Percentiles rank a stretch among this genome's conserved stretches.
Conservation (phyloP, 345 rosid genomes). For the Diplotaxis tenuifolia region DNA sequence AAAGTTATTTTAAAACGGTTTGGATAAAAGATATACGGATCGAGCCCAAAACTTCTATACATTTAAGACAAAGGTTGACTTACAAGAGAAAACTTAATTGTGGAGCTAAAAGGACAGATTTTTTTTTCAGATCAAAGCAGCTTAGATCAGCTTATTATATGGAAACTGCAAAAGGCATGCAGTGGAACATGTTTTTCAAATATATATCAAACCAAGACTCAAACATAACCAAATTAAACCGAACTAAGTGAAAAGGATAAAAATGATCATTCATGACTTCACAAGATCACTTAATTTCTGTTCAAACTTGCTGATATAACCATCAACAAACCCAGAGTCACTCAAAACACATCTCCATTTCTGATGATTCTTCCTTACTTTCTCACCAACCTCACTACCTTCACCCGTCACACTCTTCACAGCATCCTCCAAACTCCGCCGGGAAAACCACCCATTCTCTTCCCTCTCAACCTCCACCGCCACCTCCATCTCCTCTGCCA, state of each 20-base stretch:
- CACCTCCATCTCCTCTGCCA: constrained; percentile 54
- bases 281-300: neutral
- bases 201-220: neutral
- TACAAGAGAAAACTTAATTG: too few species aligned
- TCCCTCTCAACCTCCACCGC: constrained; percentile 57
- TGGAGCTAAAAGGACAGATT: too few species aligned
- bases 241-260: neutral
- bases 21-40: too few species aligned
- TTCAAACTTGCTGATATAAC: neutral
- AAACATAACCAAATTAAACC: neutral
- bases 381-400: constrained; percentile 42
- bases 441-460: constrained; percentile 56
- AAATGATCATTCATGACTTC: neutral
- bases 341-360: neutral
- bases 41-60: too few species aligned
- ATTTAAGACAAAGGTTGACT: too few species aligned
- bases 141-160: neutral
- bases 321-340: neutral
- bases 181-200: neutral
- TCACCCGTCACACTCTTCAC: constrained; percentile 51
- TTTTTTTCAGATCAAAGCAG: too few species aligned
- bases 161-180: neutral
- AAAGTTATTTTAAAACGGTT: too few species aligned
- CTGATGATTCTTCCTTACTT: constrained; percentile 45
- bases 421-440: constrained; percentile 45